Evolutionary conservation across 108 stramenopile species (phyloP), one percentile per base, ranked within the genome.

Genomic region (Ochromonas danica): DNA sequence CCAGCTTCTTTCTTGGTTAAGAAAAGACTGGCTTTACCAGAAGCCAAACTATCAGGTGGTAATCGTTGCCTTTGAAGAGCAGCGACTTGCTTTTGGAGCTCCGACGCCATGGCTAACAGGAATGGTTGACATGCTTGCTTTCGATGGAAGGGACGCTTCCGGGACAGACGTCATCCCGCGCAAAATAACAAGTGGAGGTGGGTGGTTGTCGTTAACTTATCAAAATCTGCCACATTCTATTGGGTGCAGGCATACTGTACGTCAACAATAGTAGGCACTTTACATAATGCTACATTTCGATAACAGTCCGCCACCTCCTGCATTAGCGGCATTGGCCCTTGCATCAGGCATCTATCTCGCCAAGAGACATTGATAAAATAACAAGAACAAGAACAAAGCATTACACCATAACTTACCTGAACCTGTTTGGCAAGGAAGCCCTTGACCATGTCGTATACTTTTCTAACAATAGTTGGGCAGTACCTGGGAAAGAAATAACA

Each of bases 351-450:
- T n/a, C n/a, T n/a, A n/a, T n/a, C n/a, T n/a, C n/a, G n/a, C n/a
- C n/a, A n/a, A n/a, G n/a, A n/a, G n/a, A n/a, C n/a, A n/a, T n/a
- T n/a, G n/a, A n/a, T n/a, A n/a, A n/a, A n/a, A n/a, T n/a, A n/a
- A n/a, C n/a, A n/a, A n/a, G n/a, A n/a, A n/a, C n/a, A n/a, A n/a
- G n/a, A n/a, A n/a, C n/a, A n/a, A n/a, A n/a, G n/a, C n/a, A n/a
- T n/a, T n/a, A n/a, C n/a, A n/a, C n/a, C n/a, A n/a, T n/a, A n/a
- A n/a, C n/a, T n/a, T 31, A 60, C 40, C 51, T 75, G 31, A 31
- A 75, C 72, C 31, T 75, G 72, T 33, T 75, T 75, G 6, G 72
- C 72, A 3, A 75, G 6, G 30, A 10, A 17, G 6, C 10, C 3
- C 31, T 75, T 75, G 31, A 75, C 10, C 28, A 31, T 57, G 31